Evolutionary conservation across 2,329 filamentous ascomycete genomes (phyloP), one percentile per base, ranked within the genome.

Genomic region (Diplodia intermedia): DNA sequence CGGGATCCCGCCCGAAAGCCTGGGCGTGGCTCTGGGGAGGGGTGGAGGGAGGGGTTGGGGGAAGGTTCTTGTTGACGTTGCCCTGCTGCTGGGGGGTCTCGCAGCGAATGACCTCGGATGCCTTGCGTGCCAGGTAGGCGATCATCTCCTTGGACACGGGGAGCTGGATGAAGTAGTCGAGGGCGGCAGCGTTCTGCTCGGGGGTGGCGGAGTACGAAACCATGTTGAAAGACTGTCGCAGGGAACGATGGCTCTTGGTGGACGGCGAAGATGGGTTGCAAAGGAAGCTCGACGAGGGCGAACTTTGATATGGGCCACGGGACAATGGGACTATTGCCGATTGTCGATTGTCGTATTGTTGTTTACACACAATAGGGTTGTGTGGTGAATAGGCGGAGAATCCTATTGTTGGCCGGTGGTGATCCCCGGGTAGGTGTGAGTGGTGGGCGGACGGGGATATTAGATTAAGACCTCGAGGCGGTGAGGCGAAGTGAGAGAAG

Each of bases 141-240:
- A 95, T 90, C 92, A 95, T 95, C 67, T 90, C 86, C 73, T 85
- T 85, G 76, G 86, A 89, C 71, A 95, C 92, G 11, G 90, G 89
- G 73, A 87, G 86, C 81, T 90, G 92, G 82, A 95, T 87, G 78
- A 95, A 94, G 75, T 91, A 87, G 75, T 94, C 91, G 71, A 95
- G 85, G 61, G 92, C 92, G 66, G 86, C 86, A 78, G 89, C 87
- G 83, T 93, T 93, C 79, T 86, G 80, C 69, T 78, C 74, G 72
- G 76, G 80, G 73, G 74, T 78, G 74, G 77, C 74, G 73, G 73
- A 68, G 78, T 81, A 62, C n/a, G 63, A 82, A 73, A 81, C 76
- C 83, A 85, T 84, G 73, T 52, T 69, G 74, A 20, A 68, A 65
- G 62, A 71, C 20, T 36, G 53, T 33, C 14, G 26, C 53, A 40